These are phyloP conservation scores for Leucocoprinus sp. DNA, from an alignment of 768 basidiomycete genomes.

Conservation along the genomic window DNA sequence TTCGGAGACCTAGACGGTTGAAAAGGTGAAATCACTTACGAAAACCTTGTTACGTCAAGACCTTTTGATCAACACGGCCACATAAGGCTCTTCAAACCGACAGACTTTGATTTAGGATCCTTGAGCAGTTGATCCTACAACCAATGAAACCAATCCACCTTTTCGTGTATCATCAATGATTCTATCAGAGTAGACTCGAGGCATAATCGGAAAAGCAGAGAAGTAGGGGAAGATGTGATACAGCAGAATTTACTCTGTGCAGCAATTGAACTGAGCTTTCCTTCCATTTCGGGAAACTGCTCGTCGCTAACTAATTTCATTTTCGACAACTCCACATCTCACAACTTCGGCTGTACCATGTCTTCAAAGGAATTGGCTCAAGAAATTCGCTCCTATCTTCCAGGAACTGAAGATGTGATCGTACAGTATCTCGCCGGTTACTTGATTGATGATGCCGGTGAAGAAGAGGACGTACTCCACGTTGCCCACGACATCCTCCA, in stretches of 20 bases:
- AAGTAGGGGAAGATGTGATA: not conserved
- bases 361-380: conserved; percentile 71
- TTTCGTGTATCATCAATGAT: not conserved
- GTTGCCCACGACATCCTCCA: conserved; percentile 66
- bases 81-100: too few relatives aligned
- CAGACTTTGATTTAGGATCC: too few relatives aligned
- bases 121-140: too few relatives aligned
- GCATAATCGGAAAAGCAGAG: not conserved
- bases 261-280: conserved; percentile 5
- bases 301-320: not conserved
- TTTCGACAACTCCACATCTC: conserved; percentile 7
- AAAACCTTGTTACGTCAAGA: too few relatives aligned
- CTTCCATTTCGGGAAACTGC: conserved; percentile 3
- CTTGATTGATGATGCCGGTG: conserved; percentile 80
- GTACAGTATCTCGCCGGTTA: conserved; percentile 85
- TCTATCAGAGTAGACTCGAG: not conserved
- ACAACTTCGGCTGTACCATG: conserved; percentile 29
- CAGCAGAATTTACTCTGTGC: too few relatives aligned
- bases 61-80: too few relatives aligned
- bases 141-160: too few relatives aligned
- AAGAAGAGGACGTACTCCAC: conserved; percentile 81
- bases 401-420: conserved; percentile 77
- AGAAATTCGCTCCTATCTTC: conserved; percentile 61
- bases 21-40: too few relatives aligned
- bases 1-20: too few relatives aligned